Base-by-base conservation (phyloP, 768 basidiomycete genomes). In the Termitomyces bulborhizus region DNA sequence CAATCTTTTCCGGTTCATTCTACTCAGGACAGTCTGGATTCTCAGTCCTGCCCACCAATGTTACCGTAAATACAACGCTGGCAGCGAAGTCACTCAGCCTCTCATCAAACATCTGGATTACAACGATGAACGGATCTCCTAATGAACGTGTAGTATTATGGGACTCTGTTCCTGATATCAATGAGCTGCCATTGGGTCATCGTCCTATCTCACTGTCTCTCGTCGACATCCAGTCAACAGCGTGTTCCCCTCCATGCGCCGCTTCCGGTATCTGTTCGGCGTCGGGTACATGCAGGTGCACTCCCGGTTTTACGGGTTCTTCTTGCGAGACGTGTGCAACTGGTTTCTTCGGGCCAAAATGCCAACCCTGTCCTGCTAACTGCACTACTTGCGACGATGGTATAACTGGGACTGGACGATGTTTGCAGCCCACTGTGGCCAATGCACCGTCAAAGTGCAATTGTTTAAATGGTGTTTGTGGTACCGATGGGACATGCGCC, bases 381-480 rank as follows among this genome's bases (percentile, higher is more conserved):
- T 93, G 91, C 64, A 63, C 71, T 0, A 68, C 77, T 5, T 94
- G 92, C 66, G 86, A 91, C 59, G 85, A 88, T 4, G 91, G 92
- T 12, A 80, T 85, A 40, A 79, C 81, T 0, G 92, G 92, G 0
- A 79, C 80, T 1, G 92, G 92, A 0, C 72, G 74, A 39, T 95
- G 92, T 66, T 72, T 89, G 46, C 65, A 73, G 24, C 68, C 79
- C 1, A 58, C 66, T 0, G 69, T 77, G n/a, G 64, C 65, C 34
- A 76, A 81, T 50, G 65, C 78, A 0, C 80, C 85, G 1, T 77
- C 80, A 34, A 76, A 76, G 16, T 94, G 92, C 68, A 86, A 89
- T 62, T 94, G 92, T 63, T 56, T 83, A 54, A 93, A 90, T 62
- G 92, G 92, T 6, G 71, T 82, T 32, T 95, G 92, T 68, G 77